Evolutionary conservation across 2,329 filamentous ascomycete species (phyloP), one percentile per base, ranked within the genome.

Genomic region (Monosporascus sp.): DNA sequence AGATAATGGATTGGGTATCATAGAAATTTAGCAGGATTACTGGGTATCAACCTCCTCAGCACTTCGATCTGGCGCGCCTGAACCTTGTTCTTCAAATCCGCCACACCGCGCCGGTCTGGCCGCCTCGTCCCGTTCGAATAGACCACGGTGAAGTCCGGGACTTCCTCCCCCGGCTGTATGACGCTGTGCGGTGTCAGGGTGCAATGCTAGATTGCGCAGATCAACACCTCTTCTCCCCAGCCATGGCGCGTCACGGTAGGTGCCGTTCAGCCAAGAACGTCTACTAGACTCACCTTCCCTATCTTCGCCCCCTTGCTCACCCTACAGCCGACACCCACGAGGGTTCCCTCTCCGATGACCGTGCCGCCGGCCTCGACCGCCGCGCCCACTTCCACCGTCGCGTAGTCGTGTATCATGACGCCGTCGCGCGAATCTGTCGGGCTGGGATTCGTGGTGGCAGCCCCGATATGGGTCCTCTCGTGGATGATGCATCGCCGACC

Each of bases 401-500:
- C 83, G 56, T 82, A 85, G 63, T 87, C 82, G 7, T 76, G 78
- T 4, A 88, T 67, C 9, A 74, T 70, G 8, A 87, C 77, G 25
- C 84, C 84, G 9, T 75, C 74, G 11, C 67, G 62, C 25, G 65
- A 60, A 31, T 66, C 67, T 6, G 55, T 65, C 6, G 59, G 59
- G 11, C 53, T 60, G 17, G 68, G 65, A n/a, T 67, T 65, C 3
- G 63, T 51, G 8, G 68, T 66, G 3, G 62, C 60, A 20, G 75
- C 77, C 17, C 83, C 83, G 17, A 89, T 67, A 22, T 77, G 73
- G 8, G 78, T 71, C 53, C 83, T 75, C 72, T 97, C 94, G 61
- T 88, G 84, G 44, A 97, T 78, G 46, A 96, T 88, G 63, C 89
- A 94, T 50, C 87, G 85, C 54, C 89, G 85, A 25, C 92, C 91